Evolutionary conservation across 2,329 filamentous ascomycete species (phyloP).

Genomic region (Calonectria honghensis): DNA sequence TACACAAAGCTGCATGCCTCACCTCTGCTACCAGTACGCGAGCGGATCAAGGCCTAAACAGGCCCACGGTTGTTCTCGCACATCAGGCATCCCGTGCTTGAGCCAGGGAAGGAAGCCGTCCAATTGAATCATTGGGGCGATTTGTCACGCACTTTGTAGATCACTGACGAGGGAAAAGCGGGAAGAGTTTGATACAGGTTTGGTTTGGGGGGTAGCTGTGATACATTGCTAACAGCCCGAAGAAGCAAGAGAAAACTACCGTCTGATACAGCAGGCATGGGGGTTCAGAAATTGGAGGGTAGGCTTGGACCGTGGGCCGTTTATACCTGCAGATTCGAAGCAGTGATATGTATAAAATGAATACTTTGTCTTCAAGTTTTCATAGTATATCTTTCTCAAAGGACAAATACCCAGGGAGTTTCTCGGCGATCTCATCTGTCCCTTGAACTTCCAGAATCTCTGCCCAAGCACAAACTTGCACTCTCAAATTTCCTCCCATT

Average conservation of each 20-base stretch:
- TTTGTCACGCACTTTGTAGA: slow-evolving; percentile 12
- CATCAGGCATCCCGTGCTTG: neutral
- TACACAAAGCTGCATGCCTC: neutral
- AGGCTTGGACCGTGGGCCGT: neutral
- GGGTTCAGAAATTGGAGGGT: slow-evolving; percentile 2
- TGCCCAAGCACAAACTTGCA: neutral
- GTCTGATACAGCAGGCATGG: neutral
- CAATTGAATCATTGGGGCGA: neutral
- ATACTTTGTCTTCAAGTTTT: neutral
- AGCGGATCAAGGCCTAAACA: neutral
- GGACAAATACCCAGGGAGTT: neutral
- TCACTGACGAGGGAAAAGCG: neutral
- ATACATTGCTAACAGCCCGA: neutral
- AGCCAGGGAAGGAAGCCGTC: neutral
- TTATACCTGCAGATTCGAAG: slow-evolving; percentile 1
- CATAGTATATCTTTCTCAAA: neutral
- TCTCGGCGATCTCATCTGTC: neutral
- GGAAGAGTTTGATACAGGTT: neutral
- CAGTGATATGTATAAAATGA: neutral
- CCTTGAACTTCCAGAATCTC: neutral
- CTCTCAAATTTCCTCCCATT: neutral
- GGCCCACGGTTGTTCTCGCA: neutral
- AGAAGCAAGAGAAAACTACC: neutral
- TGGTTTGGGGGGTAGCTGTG: neutral
- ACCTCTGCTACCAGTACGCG: neutral